phyloP scores from a whole-genome alignment of 148 eudicot species.

The Oxyria digyna region DNA sequence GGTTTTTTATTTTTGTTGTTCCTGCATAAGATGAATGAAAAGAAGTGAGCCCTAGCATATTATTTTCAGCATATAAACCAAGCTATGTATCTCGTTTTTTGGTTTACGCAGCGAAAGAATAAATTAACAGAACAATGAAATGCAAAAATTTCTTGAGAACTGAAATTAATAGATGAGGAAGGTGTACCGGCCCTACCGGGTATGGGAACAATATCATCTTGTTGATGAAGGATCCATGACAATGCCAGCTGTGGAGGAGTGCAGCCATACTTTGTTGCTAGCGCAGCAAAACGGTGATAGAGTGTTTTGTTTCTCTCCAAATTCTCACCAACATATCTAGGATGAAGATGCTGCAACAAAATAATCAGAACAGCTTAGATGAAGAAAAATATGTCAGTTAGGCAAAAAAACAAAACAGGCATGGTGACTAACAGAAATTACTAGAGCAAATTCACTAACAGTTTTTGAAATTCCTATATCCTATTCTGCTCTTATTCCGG shows the following conservation, averaged over 20 bases:
- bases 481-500: no score
- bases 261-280: conserved; percentile 24
- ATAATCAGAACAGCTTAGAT: neutral
- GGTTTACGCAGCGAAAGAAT: neutral
- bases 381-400: neutral
- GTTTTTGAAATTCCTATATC: neutral
- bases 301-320: conserved; percentile 26
- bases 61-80: neutral
- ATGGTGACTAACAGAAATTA: neutral
- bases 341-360: conserved; percentile 16
- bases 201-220: conserved; percentile 28
- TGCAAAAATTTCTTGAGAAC: neutral
- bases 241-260: conserved; percentile 32
- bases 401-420: neutral
- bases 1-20: conserved; percentile 22
- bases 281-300: conserved; percentile 15
- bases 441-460: neutral
- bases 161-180: neutral
- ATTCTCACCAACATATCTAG: conserved; percentile 29
- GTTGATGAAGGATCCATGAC: conserved; percentile 39
- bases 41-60: neutral
- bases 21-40: conserved; percentile 8
- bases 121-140: neutral
- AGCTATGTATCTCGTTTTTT: neutral
- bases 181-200: conserved; percentile 31